Evolutionary conservation across 2,329 filamentous ascomycete species (phyloP).

Genomic region (Cephalotrichum gorgonifer): DNA sequence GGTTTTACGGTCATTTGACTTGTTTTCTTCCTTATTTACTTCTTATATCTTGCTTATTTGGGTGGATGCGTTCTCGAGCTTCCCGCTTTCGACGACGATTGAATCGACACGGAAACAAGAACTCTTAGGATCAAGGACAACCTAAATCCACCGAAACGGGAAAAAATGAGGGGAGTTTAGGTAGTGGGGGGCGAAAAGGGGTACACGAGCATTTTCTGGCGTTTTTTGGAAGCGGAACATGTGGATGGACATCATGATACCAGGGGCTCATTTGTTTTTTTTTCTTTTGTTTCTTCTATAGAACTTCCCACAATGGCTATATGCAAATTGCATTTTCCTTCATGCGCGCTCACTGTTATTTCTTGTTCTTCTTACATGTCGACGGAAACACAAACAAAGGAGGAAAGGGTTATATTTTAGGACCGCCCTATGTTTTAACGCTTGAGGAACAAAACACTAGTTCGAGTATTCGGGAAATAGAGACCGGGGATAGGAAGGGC

Average conservation of each 20-base stretch:
- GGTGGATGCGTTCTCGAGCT: not conserved
- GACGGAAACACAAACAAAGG: too few relatives aligned
- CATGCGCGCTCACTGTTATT: too few relatives aligned
- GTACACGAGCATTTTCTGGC: not conserved
- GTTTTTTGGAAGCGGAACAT: not conserved
- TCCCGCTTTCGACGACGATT: not conserved
- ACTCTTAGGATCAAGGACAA: not conserved
- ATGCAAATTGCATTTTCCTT: too few relatives aligned
- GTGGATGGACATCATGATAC: not conserved
- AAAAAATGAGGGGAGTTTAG: not conserved
- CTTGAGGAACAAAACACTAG: too few relatives aligned
- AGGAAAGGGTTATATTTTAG: too few relatives aligned
- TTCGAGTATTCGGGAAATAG: too few relatives aligned
- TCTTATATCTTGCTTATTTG: not conserved
- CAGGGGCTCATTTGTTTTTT: not conserved
- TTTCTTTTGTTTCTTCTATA: not conserved
- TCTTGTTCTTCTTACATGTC: too few relatives aligned
- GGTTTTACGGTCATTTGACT: not conserved
- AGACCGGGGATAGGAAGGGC: too few relatives aligned
- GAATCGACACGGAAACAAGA: not conserved
- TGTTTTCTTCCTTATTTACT: not conserved
- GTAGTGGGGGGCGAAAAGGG: not conserved
- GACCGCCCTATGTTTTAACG: too few relatives aligned
- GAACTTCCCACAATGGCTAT: too few relatives aligned
- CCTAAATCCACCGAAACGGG: not conserved